phyloP scores from a whole-genome alignment of 805 yeast species.

The Zygosaccharomyces gambellarensis region DNA sequence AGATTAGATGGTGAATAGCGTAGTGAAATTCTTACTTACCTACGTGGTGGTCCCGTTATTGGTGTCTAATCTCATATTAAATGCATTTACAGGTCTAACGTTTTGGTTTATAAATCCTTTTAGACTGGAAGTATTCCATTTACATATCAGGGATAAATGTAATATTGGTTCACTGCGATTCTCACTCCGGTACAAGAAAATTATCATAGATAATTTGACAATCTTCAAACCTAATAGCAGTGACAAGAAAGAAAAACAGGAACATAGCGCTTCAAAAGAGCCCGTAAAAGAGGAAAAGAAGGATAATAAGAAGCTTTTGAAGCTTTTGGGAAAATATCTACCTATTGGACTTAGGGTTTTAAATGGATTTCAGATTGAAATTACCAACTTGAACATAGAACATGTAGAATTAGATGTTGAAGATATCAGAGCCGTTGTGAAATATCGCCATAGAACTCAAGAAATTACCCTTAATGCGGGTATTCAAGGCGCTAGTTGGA shows the following conservation, averaged over 20 bases:
- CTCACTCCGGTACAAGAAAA: conserved; percentile 17
- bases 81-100: conserved; percentile 13
- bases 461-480: background rate
- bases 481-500: background rate
- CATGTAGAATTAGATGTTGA: background rate
- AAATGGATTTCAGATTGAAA: conserved; percentile 6
- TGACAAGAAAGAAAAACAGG: background rate
- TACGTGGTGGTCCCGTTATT: conserved; percentile 7
- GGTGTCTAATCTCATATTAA: conserved; percentile 5
- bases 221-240: background rate
- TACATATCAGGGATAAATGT: conserved; percentile 13
- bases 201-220: conserved; percentile 2
- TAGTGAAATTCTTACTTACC: conserved; percentile 4
- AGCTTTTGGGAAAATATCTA: background rate
- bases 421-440: background rate
- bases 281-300: background rate
- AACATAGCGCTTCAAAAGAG: background rate
- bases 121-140: conserved; percentile 13
- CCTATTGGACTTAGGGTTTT: background rate
- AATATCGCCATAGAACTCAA: background rate
- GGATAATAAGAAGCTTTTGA: background rate
- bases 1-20: background rate
- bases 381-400: conserved; percentile 3
- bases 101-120: conserved; percentile 22
- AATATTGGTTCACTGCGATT: conserved; percentile 19